Base-by-base conservation (phyloP, 2,329 filamentous ascomycete genomes). In the Colletotrichum australisinense region DNA sequence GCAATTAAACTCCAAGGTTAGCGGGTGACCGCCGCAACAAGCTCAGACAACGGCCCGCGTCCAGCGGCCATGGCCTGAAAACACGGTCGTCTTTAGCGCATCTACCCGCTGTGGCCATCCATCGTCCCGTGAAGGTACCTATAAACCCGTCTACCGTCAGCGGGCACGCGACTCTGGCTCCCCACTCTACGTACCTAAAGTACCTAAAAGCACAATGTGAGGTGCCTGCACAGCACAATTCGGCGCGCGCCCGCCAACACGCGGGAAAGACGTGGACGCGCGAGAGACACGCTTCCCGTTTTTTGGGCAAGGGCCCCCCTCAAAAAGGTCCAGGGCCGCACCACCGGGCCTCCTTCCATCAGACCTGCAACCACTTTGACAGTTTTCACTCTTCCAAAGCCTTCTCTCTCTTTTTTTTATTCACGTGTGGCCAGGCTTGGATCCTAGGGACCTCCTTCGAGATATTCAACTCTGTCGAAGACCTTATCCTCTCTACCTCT, bases 251-350 rank as follows among this genome's bases (percentile, higher is more conserved):
- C 64, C 38, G 24, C n/a, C 24, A 53, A 53, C 52, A 67, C 53
- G 64, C 64, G 64, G 64, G 64, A 58, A n/a, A 32, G 63, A 67
- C 63, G 62, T 63, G 46, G 28, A 63, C 62, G 62, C 62, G 62
- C 46, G 63, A 57, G 49, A 65, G 63, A 65, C 63, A 65, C 63
- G 63, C 63, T 65, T 64, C 62, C 46, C 14, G 53, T 64, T 64
- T 64, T 53, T 42, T 49, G 42, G 69, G 65, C 60, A 68, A 68
- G 69, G 65, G 38, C 58, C 66, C 42, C 42, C 73, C 76, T 78
- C 76, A 78, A 78, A 80, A 80, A 80, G 77, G 77, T 63, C 71
- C 78, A 73, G 74, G 76, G 75, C 75, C 78, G 75, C 63, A 75
- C 76, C 72, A 73, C 73, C 55, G 74, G 79, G 74, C 75, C 76